Evolutionary conservation across 2,329 filamentous ascomycete species (phyloP).

Genomic region (Talaromyces pinophilus): DNA sequence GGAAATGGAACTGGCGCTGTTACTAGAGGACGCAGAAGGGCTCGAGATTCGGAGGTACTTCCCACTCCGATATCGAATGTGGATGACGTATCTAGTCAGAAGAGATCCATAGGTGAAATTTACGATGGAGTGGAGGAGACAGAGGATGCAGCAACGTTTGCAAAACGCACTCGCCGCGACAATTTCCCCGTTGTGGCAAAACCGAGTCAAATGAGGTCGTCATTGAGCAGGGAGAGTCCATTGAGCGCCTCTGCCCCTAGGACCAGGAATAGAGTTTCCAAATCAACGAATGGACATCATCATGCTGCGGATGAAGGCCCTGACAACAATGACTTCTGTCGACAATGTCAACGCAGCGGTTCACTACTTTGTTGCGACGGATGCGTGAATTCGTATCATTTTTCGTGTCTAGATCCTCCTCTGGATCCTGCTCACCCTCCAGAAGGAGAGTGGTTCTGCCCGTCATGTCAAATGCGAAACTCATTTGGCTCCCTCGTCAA

Average conservation of each 20-base stretch:
- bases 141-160: constrained; percentile 21
- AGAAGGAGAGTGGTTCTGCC: constrained; percentile 80
- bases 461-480: constrained; percentile 57
- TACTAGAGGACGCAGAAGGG: constrained; percentile 22
- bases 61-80: background rate
- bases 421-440: constrained; percentile 64
- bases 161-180: constrained; percentile 33
- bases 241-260: background rate
- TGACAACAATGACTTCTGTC: constrained; percentile 89
- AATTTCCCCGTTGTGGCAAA: constrained; percentile 29
- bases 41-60: constrained; percentile 20
- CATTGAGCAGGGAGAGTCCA: constrained; percentile 24
- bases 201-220: constrained; percentile 33
- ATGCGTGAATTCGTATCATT: constrained; percentile 87
- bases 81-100: constrained; percentile 30
- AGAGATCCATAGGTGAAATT: constrained; percentile 34
- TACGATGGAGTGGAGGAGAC: constrained; percentile 33
- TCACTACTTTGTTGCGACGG: constrained; percentile 91
- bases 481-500: constrained; percentile 66
- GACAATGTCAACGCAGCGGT: constrained; percentile 79
- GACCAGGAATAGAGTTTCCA: constrained; percentile 9
- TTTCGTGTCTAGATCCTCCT: constrained; percentile 81
- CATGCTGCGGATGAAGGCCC: constrained; percentile 25
- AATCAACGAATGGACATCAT: constrained; percentile 4
- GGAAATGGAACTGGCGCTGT: constrained; percentile 17